phyloP scores from a whole-genome alignment of 2,329 filamentous ascomycete genomes.

The Xylariaceae sp. region DNA sequence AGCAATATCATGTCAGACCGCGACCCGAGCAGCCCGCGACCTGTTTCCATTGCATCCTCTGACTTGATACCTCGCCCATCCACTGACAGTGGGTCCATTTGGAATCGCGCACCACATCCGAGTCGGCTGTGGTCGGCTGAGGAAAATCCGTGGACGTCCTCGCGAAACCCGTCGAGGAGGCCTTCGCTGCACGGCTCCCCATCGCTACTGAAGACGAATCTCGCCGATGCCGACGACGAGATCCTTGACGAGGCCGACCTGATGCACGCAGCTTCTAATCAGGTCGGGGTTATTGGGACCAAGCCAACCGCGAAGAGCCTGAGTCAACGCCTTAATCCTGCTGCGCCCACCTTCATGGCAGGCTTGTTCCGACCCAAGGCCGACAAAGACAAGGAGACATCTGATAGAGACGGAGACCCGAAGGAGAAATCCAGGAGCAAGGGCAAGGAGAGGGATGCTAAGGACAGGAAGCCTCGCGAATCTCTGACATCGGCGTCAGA shows the following conservation, averaged over 20 bases:
- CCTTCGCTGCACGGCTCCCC: constrained; percentile 76
- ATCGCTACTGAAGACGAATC: constrained; percentile 50
- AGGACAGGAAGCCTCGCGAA: constrained; percentile 33
- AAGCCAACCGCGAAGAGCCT: constrained; percentile 48
- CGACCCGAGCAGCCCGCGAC: constrained; percentile 54
- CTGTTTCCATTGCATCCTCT: constrained; percentile 59
- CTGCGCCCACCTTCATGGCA: constrained; percentile 79
- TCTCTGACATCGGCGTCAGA: constrained; percentile 32
- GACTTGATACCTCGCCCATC: constrained; percentile 72
- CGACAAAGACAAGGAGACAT: constrained; percentile 21
- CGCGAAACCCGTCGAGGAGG: constrained; percentile 66
- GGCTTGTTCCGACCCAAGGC: constrained; percentile 49
- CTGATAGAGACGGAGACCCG: constrained; percentile 27
- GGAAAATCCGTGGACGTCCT: constrained; percentile 40
- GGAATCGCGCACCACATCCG: constrained; percentile 49
- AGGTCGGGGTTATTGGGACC: constrained; percentile 72
- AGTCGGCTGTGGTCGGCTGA: constrained; percentile 59
- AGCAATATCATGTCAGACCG: constrained; percentile 43
- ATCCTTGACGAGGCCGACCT: constrained; percentile 53
- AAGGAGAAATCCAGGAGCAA: constrained; percentile 30
- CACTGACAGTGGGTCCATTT: constrained; percentile 70
- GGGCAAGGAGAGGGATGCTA: constrained; percentile 32
- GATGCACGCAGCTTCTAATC: constrained; percentile 45
- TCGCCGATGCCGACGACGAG: constrained; percentile 57
- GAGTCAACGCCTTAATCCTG: constrained; percentile 69